These are phyloP conservation scores for Aspergillus brunneoviolaceus DNA, from an alignment of 2,329 filamentous ascomycete genomes.

Conservation along the genomic window DNA sequence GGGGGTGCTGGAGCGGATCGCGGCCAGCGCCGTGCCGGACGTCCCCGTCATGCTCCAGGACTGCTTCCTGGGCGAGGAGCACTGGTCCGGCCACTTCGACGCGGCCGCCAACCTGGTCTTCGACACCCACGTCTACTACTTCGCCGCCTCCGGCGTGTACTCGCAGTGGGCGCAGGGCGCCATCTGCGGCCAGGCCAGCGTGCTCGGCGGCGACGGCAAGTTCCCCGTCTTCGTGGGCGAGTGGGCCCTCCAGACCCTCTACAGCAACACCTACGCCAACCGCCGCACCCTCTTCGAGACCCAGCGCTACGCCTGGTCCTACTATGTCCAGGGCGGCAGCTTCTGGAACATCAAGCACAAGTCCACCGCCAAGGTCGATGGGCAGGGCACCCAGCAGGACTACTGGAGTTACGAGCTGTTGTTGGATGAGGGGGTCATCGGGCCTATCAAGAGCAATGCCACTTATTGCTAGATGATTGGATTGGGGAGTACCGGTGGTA, in stretches of 20 bases:
- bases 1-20: slow-evolving; percentile 16
- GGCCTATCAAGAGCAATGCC: no score
- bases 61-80: slow-evolving; percentile 22
- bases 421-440: no score
- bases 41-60: slow-evolving; percentile 27
- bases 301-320: slow-evolving; percentile 14
- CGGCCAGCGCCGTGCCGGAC: slow-evolving; percentile 7
- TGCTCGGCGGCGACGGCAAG: slow-evolving; percentile 14
- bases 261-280: slow-evolving; percentile 12
- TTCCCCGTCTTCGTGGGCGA: slow-evolving; percentile 24
- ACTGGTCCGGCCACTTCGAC: slow-evolving; percentile 20
- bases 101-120: slow-evolving; percentile 20
- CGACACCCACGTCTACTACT: slow-evolving; percentile 24
- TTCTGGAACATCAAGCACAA: slow-evolving; percentile 20
- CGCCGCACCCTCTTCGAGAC: slow-evolving; percentile 16
- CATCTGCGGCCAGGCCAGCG: slow-evolving; percentile 13
- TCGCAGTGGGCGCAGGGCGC: not conserved
- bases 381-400: slow-evolving; percentile 5
- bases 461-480: no score
- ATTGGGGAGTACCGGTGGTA: no score
- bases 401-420: no score
- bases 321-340: slow-evolving; percentile 17
- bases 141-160: slow-evolving; percentile 18
- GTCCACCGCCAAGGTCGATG: slow-evolving; percentile 12
- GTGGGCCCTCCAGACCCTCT: slow-evolving; percentile 19